Conservation (phyloP, 2,329 filamentous ascomycete species). For the Cordyceps tenuipes region DNA sequence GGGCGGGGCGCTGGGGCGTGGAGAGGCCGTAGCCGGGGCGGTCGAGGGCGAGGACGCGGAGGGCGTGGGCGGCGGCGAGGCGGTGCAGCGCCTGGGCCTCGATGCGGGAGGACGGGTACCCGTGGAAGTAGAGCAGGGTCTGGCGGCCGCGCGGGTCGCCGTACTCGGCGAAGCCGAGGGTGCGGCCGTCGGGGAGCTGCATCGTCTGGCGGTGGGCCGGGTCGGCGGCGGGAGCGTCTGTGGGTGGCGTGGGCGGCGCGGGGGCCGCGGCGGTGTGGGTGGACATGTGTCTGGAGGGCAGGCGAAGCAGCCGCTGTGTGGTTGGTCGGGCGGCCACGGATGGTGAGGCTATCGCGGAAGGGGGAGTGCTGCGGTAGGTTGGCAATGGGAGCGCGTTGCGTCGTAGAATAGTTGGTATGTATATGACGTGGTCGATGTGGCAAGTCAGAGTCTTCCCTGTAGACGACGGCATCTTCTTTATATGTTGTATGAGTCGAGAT, state of each 20-base stretch:
- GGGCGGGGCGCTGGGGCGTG: constrained; percentile 24
- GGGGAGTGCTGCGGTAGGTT: not conserved
- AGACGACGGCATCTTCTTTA: not conserved
- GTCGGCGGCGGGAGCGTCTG: not conserved
- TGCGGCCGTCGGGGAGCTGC: constrained; percentile 31
- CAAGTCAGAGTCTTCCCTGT: too few species aligned
- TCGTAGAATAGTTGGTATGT: not conserved
- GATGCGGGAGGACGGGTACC: constrained; percentile 32
- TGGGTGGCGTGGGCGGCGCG: not conserved
- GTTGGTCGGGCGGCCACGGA: not conserved
- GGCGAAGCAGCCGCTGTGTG: not conserved
- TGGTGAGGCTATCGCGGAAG: not conserved
- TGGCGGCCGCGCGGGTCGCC: constrained; percentile 22
- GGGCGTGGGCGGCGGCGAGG: constrained; percentile 18
- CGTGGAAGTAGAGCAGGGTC: constrained; percentile 34
- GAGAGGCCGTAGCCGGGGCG: constrained; percentile 36
- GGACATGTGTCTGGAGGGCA: not conserved
- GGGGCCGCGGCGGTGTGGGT: not conserved
- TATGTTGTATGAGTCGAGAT: not conserved
- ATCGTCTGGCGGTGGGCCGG: constrained; percentile 19
- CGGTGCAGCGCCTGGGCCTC: constrained; percentile 24
- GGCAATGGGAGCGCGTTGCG: not conserved
- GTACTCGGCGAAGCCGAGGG: constrained; percentile 32
- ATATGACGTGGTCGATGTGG: not conserved
- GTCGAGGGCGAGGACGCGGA: constrained; percentile 31